Evolutionary conservation across 176 grass and related monocot genomes (phyloP).

Genomic region (Chrysopogon serrulatus): DNA sequence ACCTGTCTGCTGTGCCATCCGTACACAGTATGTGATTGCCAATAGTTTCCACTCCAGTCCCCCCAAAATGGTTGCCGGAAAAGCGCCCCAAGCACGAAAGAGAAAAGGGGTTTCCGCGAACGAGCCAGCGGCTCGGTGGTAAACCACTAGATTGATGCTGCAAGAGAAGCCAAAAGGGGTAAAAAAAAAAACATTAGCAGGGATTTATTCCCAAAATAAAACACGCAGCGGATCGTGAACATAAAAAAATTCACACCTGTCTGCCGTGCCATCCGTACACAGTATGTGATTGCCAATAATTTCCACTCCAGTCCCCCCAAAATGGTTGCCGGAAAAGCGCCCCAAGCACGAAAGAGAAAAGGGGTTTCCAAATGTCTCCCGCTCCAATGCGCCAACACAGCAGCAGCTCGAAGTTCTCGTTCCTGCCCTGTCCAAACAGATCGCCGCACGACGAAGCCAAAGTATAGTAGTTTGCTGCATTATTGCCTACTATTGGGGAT

Average conservation of each 20-base stretch:
- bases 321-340: not conserved
- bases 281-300: not conserved
- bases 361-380: not conserved
- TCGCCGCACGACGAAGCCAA: not conserved
- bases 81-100: not conserved
- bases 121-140: too few relatives aligned
- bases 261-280: not conserved
- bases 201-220: too few relatives aligned
- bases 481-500: too few relatives aligned
- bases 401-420: not conserved
- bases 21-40: not conserved
- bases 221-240: too few relatives aligned
- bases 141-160: too few relatives aligned
- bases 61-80: not conserved
- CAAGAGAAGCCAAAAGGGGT: too few relatives aligned
- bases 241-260: too few relatives aligned
- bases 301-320: not conserved
- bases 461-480: not conserved
- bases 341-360: not conserved
- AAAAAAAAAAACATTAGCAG: too few relatives aligned
- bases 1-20: not conserved
- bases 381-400: too few relatives aligned
- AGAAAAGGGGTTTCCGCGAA: too few relatives aligned
- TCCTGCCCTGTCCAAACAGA: not conserved
- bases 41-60: not conserved